A percentile compares a stretch with the other conserved stretches of the same genome.
These are phyloP conservation scores for Ustulina deusta DNA, from an alignment of 2,329 filamentous ascomycete species.

Conservation along the genomic window DNA sequence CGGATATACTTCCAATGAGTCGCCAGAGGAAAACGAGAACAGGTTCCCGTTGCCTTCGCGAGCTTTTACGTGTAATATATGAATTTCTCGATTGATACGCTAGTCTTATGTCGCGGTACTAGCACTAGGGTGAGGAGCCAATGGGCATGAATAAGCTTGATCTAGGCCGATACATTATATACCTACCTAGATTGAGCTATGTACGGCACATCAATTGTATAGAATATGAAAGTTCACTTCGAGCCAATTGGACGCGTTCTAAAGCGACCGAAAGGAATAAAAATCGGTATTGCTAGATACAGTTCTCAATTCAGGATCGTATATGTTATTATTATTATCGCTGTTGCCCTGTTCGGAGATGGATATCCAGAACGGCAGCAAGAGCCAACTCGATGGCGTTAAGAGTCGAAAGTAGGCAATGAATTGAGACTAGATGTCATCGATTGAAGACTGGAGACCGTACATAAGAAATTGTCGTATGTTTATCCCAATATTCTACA, in stretches of 20 bases:
- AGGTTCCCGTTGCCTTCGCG: too few relatives aligned
- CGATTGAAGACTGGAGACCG: neutral
- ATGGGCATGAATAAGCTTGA: too few relatives aligned
- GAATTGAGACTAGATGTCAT: neutral
- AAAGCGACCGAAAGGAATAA: neutral
- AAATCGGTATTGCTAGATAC: neutral
- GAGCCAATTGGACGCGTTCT: neutral
- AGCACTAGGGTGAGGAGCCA: too few relatives aligned
- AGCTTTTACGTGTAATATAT: too few relatives aligned
- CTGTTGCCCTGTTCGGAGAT: neutral
- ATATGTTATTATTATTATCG: neutral
- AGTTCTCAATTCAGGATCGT: neutral
- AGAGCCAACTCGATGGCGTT: neutral
- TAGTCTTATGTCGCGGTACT: too few relatives aligned
- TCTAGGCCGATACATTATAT: too few relatives aligned
- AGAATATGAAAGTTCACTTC: neutral
- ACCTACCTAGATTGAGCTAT: too few relatives aligned
- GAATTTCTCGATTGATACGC: too few relatives aligned
- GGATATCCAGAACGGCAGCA: neutral
- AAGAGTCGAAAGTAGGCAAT: neutral
- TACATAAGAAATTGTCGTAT: neutral
- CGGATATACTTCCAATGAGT: too few relatives aligned
- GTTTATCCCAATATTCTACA: neutral
- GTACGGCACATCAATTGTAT: neutral
- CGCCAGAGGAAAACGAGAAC: too few relatives aligned